Evolutionary conservation across 1,139 yeast species (phyloP), one percentile per base, ranked within the genome.

Genomic region (Pneumocystis jirovecii): DNA sequence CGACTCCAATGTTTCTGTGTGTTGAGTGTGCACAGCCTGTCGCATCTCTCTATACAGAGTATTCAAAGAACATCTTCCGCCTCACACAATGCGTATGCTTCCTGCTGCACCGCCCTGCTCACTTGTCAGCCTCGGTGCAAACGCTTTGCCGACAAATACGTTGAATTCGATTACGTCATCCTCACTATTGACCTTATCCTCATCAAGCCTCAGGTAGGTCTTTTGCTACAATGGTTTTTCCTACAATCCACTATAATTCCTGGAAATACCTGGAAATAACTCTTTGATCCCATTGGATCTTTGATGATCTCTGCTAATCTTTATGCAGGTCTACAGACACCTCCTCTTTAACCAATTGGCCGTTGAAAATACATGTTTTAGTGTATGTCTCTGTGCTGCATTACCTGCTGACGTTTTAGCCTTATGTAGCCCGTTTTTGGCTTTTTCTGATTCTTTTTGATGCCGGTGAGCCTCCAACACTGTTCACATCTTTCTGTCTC

Each of bases 151-250:
- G 99, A 93, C 75, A 87, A 87, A 73, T 93, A 95, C 75, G 86
- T 93, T 59, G 99, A 93, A 73, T 87, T 85, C 70, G 99, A 93
- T 74, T 82, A 84, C 65, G 95, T 91, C 29, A 78, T 93, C 1
- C 77, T 93, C 39, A 87, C 89, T 72, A 85, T 95, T 50, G 98
- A 95, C 72, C 79, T 91, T 61, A 76, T 93, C 65, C 80, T 93
- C 17, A 77, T 93, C 69, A 89, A 90, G 73, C 91, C 95, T 2
- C 95, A 86, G 70, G 97, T 45, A 45, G 15, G 17, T 21, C 50
- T 2, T 8, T 8, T 2, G 17, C 21, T 45, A 8, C 10, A 21
- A 19, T 7, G 8, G 8, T 21, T 21, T 42, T 45, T 45, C 21
- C 17, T 19, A 45, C 6, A 45, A 45, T n/a, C n/a, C n/a, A n/a